These are phyloP conservation scores for Lasiosphaeria ovina DNA, from an alignment of 495 filamentous ascomycete species.

Conservation along the genomic window DNA sequence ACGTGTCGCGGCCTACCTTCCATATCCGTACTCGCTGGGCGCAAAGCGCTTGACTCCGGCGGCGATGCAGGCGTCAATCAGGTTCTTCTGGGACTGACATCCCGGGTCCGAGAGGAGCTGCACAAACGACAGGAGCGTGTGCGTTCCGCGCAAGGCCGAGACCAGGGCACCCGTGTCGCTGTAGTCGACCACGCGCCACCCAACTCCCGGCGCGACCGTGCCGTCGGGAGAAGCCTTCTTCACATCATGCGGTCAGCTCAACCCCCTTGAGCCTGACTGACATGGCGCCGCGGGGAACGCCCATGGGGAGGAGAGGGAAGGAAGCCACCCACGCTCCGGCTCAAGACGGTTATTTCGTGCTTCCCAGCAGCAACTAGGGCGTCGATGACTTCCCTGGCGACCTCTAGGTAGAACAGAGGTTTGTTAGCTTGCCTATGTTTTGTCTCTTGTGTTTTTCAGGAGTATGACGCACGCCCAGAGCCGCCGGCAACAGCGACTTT, in stretches of 20 bases:
- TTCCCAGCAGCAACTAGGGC: constrained; percentile 47
- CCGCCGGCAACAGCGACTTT: constrained; percentile 56
- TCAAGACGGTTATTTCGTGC: constrained; percentile 51
- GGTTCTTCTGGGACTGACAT: constrained; percentile 39
- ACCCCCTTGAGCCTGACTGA: not conserved
- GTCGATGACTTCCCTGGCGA: constrained; percentile 55
- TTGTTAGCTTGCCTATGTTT: not conserved
- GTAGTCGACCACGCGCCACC: constrained; percentile 46
- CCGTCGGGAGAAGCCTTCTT: not conserved
- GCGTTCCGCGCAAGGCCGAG: constrained; percentile 42
- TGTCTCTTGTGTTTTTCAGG: not conserved
- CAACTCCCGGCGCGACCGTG: not conserved
- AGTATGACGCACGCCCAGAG: constrained; percentile 44
- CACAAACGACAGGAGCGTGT: constrained; percentile 58
- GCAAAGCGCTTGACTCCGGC: constrained; percentile 58
- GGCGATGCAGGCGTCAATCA: constrained; percentile 53
- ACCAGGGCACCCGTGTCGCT: constrained; percentile 35
- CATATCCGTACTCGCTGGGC: constrained; percentile 43
- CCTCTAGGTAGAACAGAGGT: constrained; percentile 35
- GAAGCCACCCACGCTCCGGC: constrained; percentile 27
- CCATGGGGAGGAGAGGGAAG: too few relatives aligned
- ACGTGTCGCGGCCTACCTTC: constrained; percentile 11
- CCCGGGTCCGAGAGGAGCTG: constrained; percentile 33
- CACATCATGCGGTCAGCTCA: not conserved
- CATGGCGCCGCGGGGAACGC: too few relatives aligned